Evolutionary conservation across 2,329 filamentous ascomycete genomes (phyloP), one percentile per base, ranked within the genome.

Genomic region (Phoma sp.): DNA sequence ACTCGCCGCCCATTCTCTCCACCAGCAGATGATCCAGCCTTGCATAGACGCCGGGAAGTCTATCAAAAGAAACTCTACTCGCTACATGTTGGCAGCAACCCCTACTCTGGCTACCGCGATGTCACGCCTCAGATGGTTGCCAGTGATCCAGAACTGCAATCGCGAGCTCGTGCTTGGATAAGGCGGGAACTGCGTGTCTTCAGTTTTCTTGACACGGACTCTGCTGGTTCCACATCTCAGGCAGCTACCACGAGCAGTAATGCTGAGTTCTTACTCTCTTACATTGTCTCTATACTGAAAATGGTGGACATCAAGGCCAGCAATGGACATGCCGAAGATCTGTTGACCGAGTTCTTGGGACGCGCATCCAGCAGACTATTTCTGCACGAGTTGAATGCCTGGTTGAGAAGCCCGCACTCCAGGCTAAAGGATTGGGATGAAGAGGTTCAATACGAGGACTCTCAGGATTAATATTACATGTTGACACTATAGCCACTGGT

Each of bases 141-240:
- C 53, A 75, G 74, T 1, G 88, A 91, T 18, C 74, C 84, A 0
- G 83, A 87, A 18, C 82, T 96, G 0, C 83, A 92, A 15, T 89
- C 88, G 0, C 87, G 90, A 29, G 92, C 93, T 2, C 83, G 90
- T 6, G 87, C 85, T 57, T 98, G 91, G 84, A 85, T 96, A 43
- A 84, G 92, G 1, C 84, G 93, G 36, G 93, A 98, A 70, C 78
- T 97, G 3, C 86, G 87, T 48, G 91, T 96, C 15, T 96, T 97
- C 64, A 82, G 84, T 14, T 95, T 93, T 66, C 79, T 96, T 11
- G 76, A 81, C 45, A 80, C 77, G 26, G 65, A 64, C 53, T 56
- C 49, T 2, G 45, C 60, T 12, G 65, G 65, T 58, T 60, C 58
- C 1, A 50, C 63, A 5, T 57, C 63, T 6, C 39, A 43, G 25